phyloP scores from a whole-genome alignment of 1,284 basidiomycete species.

The Rugosomyces carneus region DNA sequence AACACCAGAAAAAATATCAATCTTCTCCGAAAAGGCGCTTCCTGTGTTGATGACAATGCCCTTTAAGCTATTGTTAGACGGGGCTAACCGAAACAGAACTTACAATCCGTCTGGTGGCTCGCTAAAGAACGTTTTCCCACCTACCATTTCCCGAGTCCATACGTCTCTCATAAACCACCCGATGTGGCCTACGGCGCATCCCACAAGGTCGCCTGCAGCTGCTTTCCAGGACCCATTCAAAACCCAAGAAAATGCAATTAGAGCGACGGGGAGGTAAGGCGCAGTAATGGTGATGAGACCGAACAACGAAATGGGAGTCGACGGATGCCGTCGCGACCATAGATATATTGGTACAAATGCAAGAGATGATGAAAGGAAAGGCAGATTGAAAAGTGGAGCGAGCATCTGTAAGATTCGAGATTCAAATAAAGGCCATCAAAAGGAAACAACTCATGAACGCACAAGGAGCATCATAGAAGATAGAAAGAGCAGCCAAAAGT shows the following conservation, averaged over 20 bases:
- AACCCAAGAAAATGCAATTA: slow-evolving; percentile 88
- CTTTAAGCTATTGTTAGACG: not conserved
- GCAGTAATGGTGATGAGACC: slow-evolving; percentile 93
- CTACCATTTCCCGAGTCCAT: slow-evolving; percentile 90
- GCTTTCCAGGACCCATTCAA: slow-evolving; percentile 84
- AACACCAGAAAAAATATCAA: slow-evolving; percentile 14
- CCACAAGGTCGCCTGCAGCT: slow-evolving; percentile 80
- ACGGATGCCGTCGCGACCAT: slow-evolving; percentile 92
- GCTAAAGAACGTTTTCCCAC: slow-evolving; percentile 68
- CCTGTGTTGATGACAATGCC: slow-evolving; percentile 28
- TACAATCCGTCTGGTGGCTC: slow-evolving; percentile 77
- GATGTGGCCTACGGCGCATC: slow-evolving; percentile 86
- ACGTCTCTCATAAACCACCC: slow-evolving; percentile 93
- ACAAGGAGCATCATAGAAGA: slow-evolving; percentile 82
- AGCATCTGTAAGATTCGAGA: slow-evolving; percentile 43
- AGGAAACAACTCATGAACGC: not conserved
- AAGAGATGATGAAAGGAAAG: slow-evolving; percentile 83
- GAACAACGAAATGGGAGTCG: slow-evolving; percentile 92
- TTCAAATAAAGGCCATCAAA: no score
- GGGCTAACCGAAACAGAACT: slow-evolving; percentile 31
- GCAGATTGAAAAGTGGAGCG: slow-evolving; percentile 83
- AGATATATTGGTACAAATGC: slow-evolving; percentile 95
- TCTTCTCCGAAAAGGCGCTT: slow-evolving; percentile 66
- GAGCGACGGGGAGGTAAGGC: slow-evolving; percentile 88
- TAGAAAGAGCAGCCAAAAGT: slow-evolving; percentile 85